phyloP scores from a whole-genome alignment of 2,329 filamentous ascomycete genomes.

The Botrytis paeoniae region DNA sequence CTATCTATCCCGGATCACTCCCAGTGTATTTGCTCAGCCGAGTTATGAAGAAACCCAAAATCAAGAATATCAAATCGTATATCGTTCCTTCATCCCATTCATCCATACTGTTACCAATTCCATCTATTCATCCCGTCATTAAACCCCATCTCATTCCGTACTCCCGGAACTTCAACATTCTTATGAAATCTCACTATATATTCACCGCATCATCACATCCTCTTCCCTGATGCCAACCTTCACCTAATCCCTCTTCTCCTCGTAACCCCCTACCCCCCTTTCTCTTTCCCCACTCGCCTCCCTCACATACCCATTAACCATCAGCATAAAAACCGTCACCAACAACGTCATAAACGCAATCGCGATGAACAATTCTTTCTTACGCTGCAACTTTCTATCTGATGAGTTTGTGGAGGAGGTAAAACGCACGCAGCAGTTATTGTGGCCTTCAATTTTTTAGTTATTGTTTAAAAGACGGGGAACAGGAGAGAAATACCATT shows the following conservation, averaged over 20 bases:
- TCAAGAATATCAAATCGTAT: background rate
- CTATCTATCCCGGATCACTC: background rate
- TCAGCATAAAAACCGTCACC: background rate
- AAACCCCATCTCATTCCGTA: background rate
- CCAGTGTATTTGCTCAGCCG: background rate
- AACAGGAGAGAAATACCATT: background rate
- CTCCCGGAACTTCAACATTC: background rate
- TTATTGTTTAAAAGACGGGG: no score
- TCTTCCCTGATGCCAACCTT: background rate
- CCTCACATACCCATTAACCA: background rate
- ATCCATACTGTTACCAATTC: background rate
- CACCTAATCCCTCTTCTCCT: background rate
- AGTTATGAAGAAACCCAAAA: background rate
- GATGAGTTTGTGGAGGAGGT: background rate
- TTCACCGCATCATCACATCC: background rate
- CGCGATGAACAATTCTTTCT: background rate
- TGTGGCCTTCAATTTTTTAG: background rate
- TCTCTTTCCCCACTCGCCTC: background rate
- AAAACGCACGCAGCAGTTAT: slow-evolving; percentile 31
- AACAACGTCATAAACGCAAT: background rate
- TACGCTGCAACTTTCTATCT: background rate
- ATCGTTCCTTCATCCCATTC: background rate
- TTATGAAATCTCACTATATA: background rate
- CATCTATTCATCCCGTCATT: background rate
- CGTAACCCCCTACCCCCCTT: background rate